These are phyloP conservation scores for Saccharomyces hybrid DNA, from an alignment of 1,139 yeast genomes.

Conservation along the genomic window DNA sequence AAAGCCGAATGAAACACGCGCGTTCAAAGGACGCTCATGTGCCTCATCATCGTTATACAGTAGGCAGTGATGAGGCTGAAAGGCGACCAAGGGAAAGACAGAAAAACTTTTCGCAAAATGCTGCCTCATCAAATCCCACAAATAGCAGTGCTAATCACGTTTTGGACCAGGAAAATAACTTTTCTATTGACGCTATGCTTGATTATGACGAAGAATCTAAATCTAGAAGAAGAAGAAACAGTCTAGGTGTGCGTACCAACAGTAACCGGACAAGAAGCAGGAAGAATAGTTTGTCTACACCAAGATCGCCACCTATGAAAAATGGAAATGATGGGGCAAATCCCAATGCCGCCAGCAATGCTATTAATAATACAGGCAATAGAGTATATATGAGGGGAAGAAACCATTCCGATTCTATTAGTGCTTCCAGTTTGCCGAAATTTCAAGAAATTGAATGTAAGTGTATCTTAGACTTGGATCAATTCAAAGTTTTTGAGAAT, in stretches of 20 bases:
- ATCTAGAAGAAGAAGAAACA: slow-evolving; percentile 1
- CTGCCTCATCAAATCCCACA: slow-evolving; percentile 3
- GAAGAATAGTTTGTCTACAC: slow-evolving; percentile 2
- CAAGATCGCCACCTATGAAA: slow-evolving; percentile 9
- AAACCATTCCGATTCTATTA: slow-evolving; percentile 18
- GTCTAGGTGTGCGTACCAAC: slow-evolving; percentile 2
- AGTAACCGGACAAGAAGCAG: slow-evolving; percentile 3
- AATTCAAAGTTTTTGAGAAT: slow-evolving; percentile 27
- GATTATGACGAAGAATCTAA: slow-evolving; percentile 9
- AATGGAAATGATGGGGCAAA: slow-evolving; percentile 3
- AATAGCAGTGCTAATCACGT: background rate
- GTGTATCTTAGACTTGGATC: slow-evolving; percentile 24
- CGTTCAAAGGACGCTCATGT: background rate
- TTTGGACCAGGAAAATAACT: slow-evolving; percentile 5
- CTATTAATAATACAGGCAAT: slow-evolving; percentile 2
- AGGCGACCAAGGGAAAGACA: slow-evolving; percentile 5
- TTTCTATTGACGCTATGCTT: slow-evolving; percentile 18
- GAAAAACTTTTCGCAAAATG: slow-evolving; percentile 4
- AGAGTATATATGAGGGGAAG: slow-evolving; percentile 11
- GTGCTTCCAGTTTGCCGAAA: slow-evolving; percentile 18
- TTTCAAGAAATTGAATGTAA: slow-evolving; percentile 17
- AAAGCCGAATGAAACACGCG: background rate
- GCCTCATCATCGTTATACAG: background rate
- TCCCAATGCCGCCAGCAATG: slow-evolving; percentile 8
- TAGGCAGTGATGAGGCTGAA: background rate